phyloP scores from a whole-genome alignment of 805 yeast genomes.

The Clavispora phyllophila region DNA sequence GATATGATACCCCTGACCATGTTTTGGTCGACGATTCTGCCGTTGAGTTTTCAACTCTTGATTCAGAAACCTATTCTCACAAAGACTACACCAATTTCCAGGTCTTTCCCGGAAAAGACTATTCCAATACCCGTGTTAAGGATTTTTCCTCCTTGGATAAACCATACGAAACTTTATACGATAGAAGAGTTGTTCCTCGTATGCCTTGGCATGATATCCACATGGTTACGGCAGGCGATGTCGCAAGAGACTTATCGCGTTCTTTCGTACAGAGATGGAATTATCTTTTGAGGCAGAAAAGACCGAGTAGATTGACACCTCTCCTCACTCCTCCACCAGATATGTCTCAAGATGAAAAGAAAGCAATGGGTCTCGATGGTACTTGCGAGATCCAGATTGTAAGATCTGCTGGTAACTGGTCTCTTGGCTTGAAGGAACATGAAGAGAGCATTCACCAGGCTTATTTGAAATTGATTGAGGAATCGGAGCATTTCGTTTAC shows the following conservation, averaged over 20 bases:
- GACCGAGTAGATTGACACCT: conserved; percentile 94
- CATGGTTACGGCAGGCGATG: conserved; percentile 90
- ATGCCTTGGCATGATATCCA: conserved; percentile 99
- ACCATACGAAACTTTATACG: conserved; percentile 91
- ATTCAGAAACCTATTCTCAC: conserved; percentile 26
- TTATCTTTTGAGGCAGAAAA: conserved; percentile 81
- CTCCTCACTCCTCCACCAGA: conserved; percentile 90
- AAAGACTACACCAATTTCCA: conserved; percentile 49
- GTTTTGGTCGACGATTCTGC: conserved; percentile 71
- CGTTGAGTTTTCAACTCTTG: conserved; percentile 28
- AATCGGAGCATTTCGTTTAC: conserved; percentile 88
- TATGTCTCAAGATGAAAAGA: conserved; percentile 65
- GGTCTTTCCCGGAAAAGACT: conserved; percentile 93
- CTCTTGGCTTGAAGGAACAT: conserved; percentile 76
- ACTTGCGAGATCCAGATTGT: conserved; percentile 88
- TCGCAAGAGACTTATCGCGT: conserved; percentile 87
- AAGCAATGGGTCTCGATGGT: conserved; percentile 59
- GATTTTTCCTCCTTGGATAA: conserved; percentile 78
- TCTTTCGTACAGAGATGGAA: conserved; percentile 99
- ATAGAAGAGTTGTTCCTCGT: conserved; percentile 73
- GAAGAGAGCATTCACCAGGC: conserved; percentile 93
- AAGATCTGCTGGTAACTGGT: conserved; percentile 91
- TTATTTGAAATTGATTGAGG: conserved; percentile 82
- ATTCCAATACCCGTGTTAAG: conserved; percentile 89
- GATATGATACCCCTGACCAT: conserved; percentile 96